Evolutionary conservation across 2,329 filamentous ascomycete genomes (phyloP).

Genomic region (Ceratocystis ficicola): DNA sequence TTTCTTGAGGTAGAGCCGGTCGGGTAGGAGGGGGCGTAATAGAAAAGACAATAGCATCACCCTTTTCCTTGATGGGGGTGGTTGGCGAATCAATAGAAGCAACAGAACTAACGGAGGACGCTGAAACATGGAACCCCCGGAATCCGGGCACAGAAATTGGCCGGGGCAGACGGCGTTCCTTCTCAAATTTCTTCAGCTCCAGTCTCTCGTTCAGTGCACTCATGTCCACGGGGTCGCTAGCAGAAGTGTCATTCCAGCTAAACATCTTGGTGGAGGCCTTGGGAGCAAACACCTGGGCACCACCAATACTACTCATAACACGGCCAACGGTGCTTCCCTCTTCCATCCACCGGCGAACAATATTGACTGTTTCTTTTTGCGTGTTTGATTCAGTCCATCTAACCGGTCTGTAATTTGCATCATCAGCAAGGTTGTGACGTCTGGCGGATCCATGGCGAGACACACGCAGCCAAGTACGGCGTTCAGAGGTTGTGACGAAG

Average conservation of each 20-base stretch:
- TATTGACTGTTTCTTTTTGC: slow-evolving; percentile 42
- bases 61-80: slow-evolving; percentile 9
- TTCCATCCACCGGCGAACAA: slow-evolving; percentile 54
- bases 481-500: slow-evolving; percentile 44
- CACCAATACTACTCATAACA: slow-evolving; percentile 31
- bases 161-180: slow-evolving; percentile 29
- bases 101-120: slow-evolving; percentile 11
- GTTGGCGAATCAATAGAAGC: neutral
- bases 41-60: neutral
- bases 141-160: slow-evolving; percentile 21
- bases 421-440: slow-evolving; percentile 44
- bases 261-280: slow-evolving; percentile 30
- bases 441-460: slow-evolving; percentile 48
- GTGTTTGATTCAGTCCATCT: slow-evolving; percentile 45
- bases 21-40: neutral
- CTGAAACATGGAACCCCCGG: slow-evolving; percentile 23
- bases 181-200: slow-evolving; percentile 25
- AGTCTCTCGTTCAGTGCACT: slow-evolving; percentile 21
- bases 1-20: neutral
- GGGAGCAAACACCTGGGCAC: slow-evolving; percentile 38
- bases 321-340: slow-evolving; percentile 32
- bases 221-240: slow-evolving; percentile 23
- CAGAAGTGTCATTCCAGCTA: slow-evolving; percentile 23
- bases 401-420: slow-evolving; percentile 48
- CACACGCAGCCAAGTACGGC: slow-evolving; percentile 53